Conservation (phyloP, 2,329 filamentous ascomycete species). For the Talaromyces rugulosus region DNA sequence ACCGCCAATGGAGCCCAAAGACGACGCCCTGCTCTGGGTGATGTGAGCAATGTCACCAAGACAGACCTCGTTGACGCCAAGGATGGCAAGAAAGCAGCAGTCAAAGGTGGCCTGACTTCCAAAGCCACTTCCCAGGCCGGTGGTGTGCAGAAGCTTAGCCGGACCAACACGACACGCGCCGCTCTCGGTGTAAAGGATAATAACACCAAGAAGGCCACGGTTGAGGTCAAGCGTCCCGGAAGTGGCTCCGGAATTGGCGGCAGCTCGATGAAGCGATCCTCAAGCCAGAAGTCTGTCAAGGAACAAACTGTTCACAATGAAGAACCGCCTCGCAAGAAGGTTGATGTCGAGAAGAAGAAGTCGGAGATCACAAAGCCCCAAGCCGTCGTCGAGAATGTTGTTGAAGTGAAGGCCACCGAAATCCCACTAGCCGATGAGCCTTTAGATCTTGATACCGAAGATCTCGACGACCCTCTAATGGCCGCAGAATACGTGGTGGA, state of each 20-base stretch:
- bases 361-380: conserved; percentile 30
- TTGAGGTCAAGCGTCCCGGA: conserved; percentile 67
- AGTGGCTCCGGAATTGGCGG: conserved; percentile 67
- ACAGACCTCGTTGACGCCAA: conserved; percentile 51
- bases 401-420: conserved; percentile 36
- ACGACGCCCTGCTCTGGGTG: conserved; percentile 81
- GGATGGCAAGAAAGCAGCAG: conserved; percentile 69
- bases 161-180: conserved; percentile 58
- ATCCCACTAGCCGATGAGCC: conserved; percentile 28
- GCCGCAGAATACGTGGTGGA: conserved; percentile 95
- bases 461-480: conserved; percentile 92
- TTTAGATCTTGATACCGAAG: conserved; percentile 73
- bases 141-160: conserved; percentile 71
- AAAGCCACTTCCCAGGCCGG: conserved; percentile 73
- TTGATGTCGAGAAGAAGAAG: conserved; percentile 50
- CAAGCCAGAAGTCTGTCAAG: conserved; percentile 54
- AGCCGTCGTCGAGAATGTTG: conserved; percentile 27
- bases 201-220: conserved; percentile 54
- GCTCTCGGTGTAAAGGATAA: conserved; percentile 62
- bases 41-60: conserved; percentile 94
- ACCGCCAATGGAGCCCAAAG: conserved; percentile 47
- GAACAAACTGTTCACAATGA: conserved; percentile 53
- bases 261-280: conserved; percentile 63
- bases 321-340: conserved; percentile 66
- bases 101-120: conserved; percentile 66